A percentile compares a stretch with the other conserved stretches of the same genome.
phyloP scores from a whole-genome alignment of 2,329 filamentous ascomycete species.

The Anisogramma anomala region DNA sequence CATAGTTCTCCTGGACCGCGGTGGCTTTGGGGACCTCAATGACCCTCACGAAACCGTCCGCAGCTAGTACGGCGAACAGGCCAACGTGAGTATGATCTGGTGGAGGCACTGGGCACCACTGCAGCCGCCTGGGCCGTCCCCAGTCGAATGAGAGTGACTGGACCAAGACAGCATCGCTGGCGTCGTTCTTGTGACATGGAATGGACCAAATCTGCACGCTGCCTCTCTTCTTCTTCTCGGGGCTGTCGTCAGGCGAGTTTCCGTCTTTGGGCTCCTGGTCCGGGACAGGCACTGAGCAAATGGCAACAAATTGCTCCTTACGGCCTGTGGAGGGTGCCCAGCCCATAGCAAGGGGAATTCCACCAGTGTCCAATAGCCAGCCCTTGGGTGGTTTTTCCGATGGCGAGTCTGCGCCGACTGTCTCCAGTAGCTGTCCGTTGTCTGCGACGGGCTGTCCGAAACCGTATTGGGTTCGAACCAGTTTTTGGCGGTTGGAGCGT shows the following conservation, averaged over 20 bases:
- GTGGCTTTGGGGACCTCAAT: conserved; percentile 28
- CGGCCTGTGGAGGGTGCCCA: conserved; percentile 35
- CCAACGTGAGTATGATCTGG: conserved; percentile 22
- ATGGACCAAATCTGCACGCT: conserved; percentile 14
- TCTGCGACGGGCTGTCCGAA: conserved; percentile 18
- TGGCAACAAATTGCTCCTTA: conserved; percentile 36
- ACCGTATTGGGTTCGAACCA: conserved; percentile 13
- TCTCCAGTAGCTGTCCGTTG: conserved; percentile 21
- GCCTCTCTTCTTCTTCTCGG: conserved; percentile 6
- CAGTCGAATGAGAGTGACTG: conserved; percentile 31
- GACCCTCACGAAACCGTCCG: conserved; percentile 39
- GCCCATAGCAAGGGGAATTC: conserved; percentile 39
- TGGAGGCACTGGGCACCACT: conserved; percentile 40
- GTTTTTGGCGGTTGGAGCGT: conserved; percentile 18
- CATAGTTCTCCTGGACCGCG: conserved; percentile 24
- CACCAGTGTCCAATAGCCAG: conserved; percentile 44
- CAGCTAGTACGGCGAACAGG: conserved; percentile 38
- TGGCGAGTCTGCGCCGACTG: conserved; percentile 18
- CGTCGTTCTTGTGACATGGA: conserved; percentile 6
- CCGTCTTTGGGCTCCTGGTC: conserved; percentile 30
- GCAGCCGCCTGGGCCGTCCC: conserved; percentile 38
- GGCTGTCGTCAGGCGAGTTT: conserved; percentile 3
- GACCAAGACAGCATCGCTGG: conserved; percentile 3
- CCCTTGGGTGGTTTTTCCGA: conserved; percentile 21
- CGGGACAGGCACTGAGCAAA: conserved; percentile 38